Evolutionary conservation across 2,329 filamentous ascomycete species (phyloP), one percentile per base, ranked within the genome.

Genomic region (Phialophora macrospora): DNA sequence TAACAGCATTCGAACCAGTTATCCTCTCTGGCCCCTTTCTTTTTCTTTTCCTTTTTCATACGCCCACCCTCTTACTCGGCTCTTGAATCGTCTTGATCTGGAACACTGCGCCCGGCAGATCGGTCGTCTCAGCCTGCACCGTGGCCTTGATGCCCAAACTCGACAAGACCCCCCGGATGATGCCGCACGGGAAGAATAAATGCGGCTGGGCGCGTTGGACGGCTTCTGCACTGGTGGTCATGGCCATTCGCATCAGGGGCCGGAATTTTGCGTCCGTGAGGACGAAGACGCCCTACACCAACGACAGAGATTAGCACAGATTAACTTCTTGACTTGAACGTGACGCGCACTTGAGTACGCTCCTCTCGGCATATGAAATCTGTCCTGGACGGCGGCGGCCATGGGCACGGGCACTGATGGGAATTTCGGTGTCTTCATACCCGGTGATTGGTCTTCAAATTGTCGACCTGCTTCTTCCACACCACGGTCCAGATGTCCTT

Each of bases 381-480:
- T 34, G 32, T 34, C 32, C 32, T 34, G 32, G 9, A 34, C 2
- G 32, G 32, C 9, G 32, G 32, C 4, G 9, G n/a, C n/a, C n/a
- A n/a, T 32, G 30, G 30, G 30, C 8, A 32, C 9, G 32, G 32
- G 30, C 30, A 32, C 1, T 11, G 30, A 11, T 28, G 28, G 30
- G 8, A 3, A 34, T 34, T 34, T 34, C 12, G 32, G 32, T 12
- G 32, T 12, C 7, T 17, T 66, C 83, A 20, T 81, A 92, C 90
- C 73, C 95, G 84, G 77, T 99, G 95, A 76, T 99, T 99, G 8
- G 95, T 99, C 80, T 99, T 99, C 55, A 99, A 84, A 77, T 99
- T 99, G 79, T 99, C 95, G 75, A 99, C 92, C 78, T 98, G 96
- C 80, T 99, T 99, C 76, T 91, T 86, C 79, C 97, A 99, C 17